Base-by-base conservation (phyloP, 2,329 filamentous ascomycete species). In the Alternaria ventricosa region DNA sequence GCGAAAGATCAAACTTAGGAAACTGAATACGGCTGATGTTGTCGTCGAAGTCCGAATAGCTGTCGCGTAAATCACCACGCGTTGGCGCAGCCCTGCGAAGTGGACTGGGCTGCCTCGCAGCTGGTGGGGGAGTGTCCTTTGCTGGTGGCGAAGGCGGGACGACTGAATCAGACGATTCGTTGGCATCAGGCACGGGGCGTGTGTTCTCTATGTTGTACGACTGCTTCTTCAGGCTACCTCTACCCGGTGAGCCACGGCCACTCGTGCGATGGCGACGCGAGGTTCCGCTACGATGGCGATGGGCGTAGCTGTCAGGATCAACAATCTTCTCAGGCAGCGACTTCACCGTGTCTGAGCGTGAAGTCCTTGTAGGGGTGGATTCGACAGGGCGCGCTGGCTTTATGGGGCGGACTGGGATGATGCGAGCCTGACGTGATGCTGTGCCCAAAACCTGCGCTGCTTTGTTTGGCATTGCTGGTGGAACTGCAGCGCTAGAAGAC, bases 131-230 rank as follows among this genome's bases (percentile, higher is more conserved):
- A 0, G 82, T 84, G 61, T 83, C 79, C 60, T 84, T 84, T 13
- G 78, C 73, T 6, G 81, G 82, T 20, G 82, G 82, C 3, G 81
- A 83, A 6, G 82, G 82, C 12, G 81, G 74, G 10, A 58, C 30
- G 9, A 60, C 55, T 20, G 63, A 66, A n/a, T 68, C 67, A 18
- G 61, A 57, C 1, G 69, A 67, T 6, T 57, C 25, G 5, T 51
- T 60, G 18, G 53, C 10, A n/a, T 45, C 11, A 5, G 47, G 22
- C 18, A 50, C 43, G 9, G 43, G 63, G 6, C 57, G 54, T 13
- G 18, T 51, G 8, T 64, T 59, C 45, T 64, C 60, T 33, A 27
- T 45, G 41, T 61, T 49, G n/a, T 43, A 27, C 15, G 57, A 57
- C 22, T 63, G 58, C 28, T 58, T 57, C 25, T 18, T 60, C 18